phyloP scores from a whole-genome alignment of 768 basidiomycete species.

The Boletus sp. region DNA sequence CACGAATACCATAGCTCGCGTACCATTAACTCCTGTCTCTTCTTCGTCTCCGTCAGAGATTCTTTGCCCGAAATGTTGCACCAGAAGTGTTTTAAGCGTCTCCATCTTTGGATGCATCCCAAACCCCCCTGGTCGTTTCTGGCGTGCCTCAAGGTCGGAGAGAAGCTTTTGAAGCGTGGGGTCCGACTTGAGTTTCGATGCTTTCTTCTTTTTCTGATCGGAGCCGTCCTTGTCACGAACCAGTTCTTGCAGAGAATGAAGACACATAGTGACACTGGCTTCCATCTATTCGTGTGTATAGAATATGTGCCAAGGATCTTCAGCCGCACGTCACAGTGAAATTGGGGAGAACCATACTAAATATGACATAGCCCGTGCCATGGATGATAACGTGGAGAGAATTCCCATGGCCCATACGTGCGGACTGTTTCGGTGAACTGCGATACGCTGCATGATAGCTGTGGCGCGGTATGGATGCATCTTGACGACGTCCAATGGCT shows the following conservation, averaged over 20 bases:
- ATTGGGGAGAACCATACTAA: constrained; percentile 51
- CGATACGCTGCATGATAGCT: constrained; percentile 39
- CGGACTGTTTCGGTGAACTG: constrained; percentile 33
- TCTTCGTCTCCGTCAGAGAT: constrained; percentile 43
- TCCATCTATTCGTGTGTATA: constrained; percentile 56
- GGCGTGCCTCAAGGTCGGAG: constrained; percentile 62
- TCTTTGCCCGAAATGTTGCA: constrained; percentile 66
- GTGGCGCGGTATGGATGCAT: constrained; percentile 68
- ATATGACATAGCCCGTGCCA: constrained; percentile 87
- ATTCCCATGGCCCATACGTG: constrained; percentile 48
- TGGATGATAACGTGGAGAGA: constrained; percentile 50
- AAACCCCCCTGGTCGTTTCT: constrained; percentile 46
- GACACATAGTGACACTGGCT: constrained; percentile 77
- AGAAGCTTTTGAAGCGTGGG: constrained; percentile 64
- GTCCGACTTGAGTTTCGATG: constrained; percentile 48
- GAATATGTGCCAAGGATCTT: not conserved
- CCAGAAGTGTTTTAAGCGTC: constrained; percentile 64
- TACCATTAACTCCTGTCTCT: constrained; percentile 33
- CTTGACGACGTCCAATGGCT: constrained; percentile 52
- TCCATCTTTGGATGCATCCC: constrained; percentile 91
- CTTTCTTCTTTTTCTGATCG: constrained; percentile 38
- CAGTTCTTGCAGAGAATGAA: constrained; percentile 57
- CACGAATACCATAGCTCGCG: constrained; percentile 92
- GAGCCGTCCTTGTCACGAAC: constrained; percentile 39
- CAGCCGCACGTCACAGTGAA: not conserved